These are phyloP conservation scores for Hippophae tibetana DNA, from an alignment of 306 rosid species.

Conservation along the genomic window DNA sequence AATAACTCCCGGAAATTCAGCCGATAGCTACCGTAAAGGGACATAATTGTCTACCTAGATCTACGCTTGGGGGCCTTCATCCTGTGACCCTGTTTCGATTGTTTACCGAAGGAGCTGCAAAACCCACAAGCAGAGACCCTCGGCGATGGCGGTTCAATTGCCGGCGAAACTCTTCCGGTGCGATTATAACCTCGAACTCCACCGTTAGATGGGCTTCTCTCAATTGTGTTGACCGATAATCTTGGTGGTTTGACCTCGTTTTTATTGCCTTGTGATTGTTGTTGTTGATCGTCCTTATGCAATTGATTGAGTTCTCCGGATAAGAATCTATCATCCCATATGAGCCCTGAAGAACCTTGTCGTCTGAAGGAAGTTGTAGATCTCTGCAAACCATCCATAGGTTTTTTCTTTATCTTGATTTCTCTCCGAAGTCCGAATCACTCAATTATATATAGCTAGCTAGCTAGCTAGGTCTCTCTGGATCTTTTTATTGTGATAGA, in stretches of 20 bases:
- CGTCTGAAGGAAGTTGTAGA: constrained; percentile 73
- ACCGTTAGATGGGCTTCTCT: constrained; percentile 54
- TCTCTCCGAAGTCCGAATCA: neutral
- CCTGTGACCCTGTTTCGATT: constrained; percentile 27
- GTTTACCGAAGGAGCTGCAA: constrained; percentile 49
- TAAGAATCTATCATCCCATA: constrained; percentile 63
- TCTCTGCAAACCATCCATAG: constrained; percentile 80
- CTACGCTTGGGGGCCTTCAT: constrained; percentile 31
- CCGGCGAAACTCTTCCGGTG: constrained; percentile 46
- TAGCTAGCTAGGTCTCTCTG: constrained; percentile 1
- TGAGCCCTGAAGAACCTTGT: constrained; percentile 78
- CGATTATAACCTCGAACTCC: constrained; percentile 41
- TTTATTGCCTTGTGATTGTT: constrained; percentile 2
- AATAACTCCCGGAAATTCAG: neutral
- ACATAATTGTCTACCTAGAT: constrained; percentile 21
- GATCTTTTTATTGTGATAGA: constrained; percentile 4
- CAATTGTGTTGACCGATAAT: constrained; percentile 25
- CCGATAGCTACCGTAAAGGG: constrained; percentile 5
- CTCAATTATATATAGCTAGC: no score
- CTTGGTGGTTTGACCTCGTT: constrained; percentile 12
- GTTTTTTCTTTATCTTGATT: neutral
- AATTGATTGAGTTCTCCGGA: constrained; percentile 34
- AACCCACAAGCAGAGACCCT: constrained; percentile 67
- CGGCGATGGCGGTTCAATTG: constrained; percentile 81
- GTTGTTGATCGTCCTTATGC: constrained; percentile 10